Conservation (phyloP, 352 stramenopile genomes). For the Pythium apleroticum region DNA sequence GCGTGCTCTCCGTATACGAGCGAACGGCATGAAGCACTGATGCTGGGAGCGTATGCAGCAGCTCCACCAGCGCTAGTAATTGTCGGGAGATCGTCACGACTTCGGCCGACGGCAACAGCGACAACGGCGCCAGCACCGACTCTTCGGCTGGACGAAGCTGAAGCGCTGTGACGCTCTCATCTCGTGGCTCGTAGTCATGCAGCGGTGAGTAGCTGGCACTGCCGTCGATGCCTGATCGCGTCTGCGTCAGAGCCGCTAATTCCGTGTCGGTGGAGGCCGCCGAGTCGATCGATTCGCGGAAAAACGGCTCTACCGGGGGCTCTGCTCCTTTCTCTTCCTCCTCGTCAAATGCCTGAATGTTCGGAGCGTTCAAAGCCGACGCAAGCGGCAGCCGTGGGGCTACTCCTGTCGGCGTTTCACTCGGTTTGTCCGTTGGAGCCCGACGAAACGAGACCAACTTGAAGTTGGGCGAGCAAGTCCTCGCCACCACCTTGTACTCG, state of each 20-base stretch:
- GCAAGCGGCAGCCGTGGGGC: too few species aligned
- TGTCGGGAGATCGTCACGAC: slow-evolving; percentile 5
- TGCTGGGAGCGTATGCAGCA: slow-evolving; percentile 4
- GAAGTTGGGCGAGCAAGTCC: not conserved
- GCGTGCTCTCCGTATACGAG: not conserved
- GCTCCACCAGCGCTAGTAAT: not conserved
- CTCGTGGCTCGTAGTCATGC: too few species aligned
- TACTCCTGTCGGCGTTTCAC: slow-evolving; percentile 2
- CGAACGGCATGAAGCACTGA: not conserved
- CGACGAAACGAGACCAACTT: slow-evolving; percentile 18
- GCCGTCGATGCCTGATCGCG: not conserved
- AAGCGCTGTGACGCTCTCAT: not conserved
- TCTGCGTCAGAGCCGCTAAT: not conserved
- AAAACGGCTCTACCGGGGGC: not conserved
- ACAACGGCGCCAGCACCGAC: not conserved
- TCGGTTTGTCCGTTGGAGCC: not conserved
- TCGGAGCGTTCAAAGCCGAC: not conserved
- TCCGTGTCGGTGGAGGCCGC: not conserved
- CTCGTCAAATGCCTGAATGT: not conserved
- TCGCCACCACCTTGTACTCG: not conserved
- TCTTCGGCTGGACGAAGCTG: not conserved
- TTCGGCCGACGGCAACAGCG: slow-evolving; percentile 1
- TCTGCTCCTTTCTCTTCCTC: not conserved
- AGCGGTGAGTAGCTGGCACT: not conserved
- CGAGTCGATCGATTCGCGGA: slow-evolving; percentile 8